Base-by-base conservation (phyloP, 2,329 filamentous ascomycete genomes). In the Nannizzia gypsea region DNA sequence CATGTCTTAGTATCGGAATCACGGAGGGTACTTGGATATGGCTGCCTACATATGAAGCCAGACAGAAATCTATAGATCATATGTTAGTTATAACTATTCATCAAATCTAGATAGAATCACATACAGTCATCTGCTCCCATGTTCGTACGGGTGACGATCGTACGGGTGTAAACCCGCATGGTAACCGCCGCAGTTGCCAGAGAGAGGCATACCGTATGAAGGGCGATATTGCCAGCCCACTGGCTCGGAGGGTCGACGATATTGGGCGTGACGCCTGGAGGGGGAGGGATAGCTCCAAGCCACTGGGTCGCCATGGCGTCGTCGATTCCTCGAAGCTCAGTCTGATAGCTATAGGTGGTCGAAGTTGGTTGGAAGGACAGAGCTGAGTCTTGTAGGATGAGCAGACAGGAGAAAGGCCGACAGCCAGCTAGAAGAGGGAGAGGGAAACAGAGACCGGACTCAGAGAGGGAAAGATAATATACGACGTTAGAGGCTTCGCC, bases 111-210 rank as follows among this genome's bases (percentile, higher is more conserved):
- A 57, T 36, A 13, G 38, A 26, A 5, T 28, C 55, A 42, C 55
- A 11, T 31, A 57, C 55, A 57, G 28, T 57, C 55, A 57, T 57
- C 55, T n/a, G 40, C 28, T 9, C 55, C 55, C 34, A 57, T 40
- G 3, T 24, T 15, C 6, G 55, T 44, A 20, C 55, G 17, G 24
- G 38, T 44, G 17, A 57, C n/a, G 31, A 57, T 3, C 13, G 38
- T 44, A 40, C 55, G 55, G 55, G 55, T 57, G 28, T 57, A 57
- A n/a, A 57, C 26, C 55, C 55, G 55, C 55, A 57, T 57, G 22
- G 38, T 34, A 26, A 42, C 55, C 15, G 55, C 55, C 24, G n/a
- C 20, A 1, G 55, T 57, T 8, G 38, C 55, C 55, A 57, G 24
- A 4, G 55, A 42, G 17, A 57, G 55, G 55, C 55, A 57, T 40